Evolutionary conservation across 176 grass and related monocot genomes (phyloP), one percentile per base, ranked within the genome.

Genomic region (Oropetium thomaeum): DNA sequence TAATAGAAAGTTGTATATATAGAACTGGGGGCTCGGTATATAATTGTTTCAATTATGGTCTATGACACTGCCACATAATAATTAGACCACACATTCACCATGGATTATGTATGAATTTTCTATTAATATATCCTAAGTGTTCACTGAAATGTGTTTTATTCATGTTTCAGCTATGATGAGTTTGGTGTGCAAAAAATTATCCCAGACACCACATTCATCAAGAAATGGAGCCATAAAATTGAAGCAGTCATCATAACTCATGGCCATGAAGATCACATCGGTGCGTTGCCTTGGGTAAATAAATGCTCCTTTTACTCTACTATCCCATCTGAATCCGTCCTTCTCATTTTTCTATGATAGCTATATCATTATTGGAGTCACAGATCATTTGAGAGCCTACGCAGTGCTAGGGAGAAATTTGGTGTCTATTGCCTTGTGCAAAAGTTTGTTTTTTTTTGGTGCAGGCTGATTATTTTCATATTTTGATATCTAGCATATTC

Each of bases 261-360:
- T 86, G 96, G 96, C 33, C 96, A 99, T 22, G 96, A 99, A 78
- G 96, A 99, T 83, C 96, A 99, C 82, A 99, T 99, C 22, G 96
- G 96, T 86, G 96, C 96, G 62, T 95, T 99, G 89, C 96, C 96
- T 80, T 99, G 91, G 96, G 96, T 99, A 94, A 94, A 90, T 79
- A 81, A 14, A 62, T 93, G 82, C 75, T 79, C 54, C 71, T 88
- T 28, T 78, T 89, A 43, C 80, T 89, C 40, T 3, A 47, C 13
- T 58, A 62, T 25, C 44, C 29, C 44, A 74, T 69, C 69, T 29
- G 34, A 62, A 70, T 73, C 65, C 40, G 60, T 77, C 37, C 38
- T 68, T 19, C 5, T 63, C 3, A 22, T 49, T 70, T 83, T 71
- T 44, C 28, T 78, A 39, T 60, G 31, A 57, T 16, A 9, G 11